These are phyloP conservation scores for Craterostigma plantagineum DNA, from an alignment of 257 asterid genomes.

Conservation along the genomic window DNA sequence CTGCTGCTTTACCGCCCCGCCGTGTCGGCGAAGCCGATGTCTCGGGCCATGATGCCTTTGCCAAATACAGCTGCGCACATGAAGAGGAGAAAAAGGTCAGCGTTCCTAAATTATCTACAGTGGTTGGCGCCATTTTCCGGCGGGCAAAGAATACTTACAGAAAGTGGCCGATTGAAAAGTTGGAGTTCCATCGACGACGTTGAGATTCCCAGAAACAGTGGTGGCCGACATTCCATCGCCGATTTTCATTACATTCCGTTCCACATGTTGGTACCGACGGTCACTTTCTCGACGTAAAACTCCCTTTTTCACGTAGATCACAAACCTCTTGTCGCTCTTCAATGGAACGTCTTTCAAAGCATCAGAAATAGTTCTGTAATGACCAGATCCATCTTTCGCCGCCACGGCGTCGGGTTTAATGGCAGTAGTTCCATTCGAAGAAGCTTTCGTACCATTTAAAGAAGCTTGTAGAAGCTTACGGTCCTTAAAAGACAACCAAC, in stretches of 20 bases:
- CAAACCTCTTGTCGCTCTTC: slow-evolving; percentile 27
- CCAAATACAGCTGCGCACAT: slow-evolving; percentile 19
- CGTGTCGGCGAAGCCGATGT: slow-evolving; percentile 39
- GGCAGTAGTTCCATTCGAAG: too few relatives aligned
- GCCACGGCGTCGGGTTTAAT: slow-evolving; percentile 32
- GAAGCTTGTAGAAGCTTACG: slow-evolving; percentile 24
- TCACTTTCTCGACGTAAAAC: slow-evolving; percentile 33
- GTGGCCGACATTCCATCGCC: slow-evolving; percentile 33
- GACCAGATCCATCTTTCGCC: slow-evolving; percentile 40
- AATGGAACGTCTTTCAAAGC: slow-evolving; percentile 30
- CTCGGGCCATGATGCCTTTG: slow-evolving; percentile 58
- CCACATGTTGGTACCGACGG: slow-evolving; percentile 24
- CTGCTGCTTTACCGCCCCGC: slow-evolving; percentile 42
- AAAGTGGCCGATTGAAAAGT: slow-evolving; percentile 40
- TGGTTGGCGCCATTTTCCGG: too few relatives aligned
- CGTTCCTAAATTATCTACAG: too few relatives aligned
- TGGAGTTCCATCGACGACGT: slow-evolving; percentile 40
- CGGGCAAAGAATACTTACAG: slow-evolving; percentile 16
- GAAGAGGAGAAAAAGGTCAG: neutral
- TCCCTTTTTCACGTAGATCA: slow-evolving; percentile 34
- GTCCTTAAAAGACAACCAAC: slow-evolving; percentile 34
- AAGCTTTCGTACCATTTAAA: slow-evolving; percentile 1
- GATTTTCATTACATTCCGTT: slow-evolving; percentile 42
- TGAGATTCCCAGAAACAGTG: slow-evolving; percentile 25
- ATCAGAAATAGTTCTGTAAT: slow-evolving; percentile 22